Evolutionary conservation across 495 filamentous ascomycete genomes (phyloP).

Genomic region (Platismatia glauca): DNA sequence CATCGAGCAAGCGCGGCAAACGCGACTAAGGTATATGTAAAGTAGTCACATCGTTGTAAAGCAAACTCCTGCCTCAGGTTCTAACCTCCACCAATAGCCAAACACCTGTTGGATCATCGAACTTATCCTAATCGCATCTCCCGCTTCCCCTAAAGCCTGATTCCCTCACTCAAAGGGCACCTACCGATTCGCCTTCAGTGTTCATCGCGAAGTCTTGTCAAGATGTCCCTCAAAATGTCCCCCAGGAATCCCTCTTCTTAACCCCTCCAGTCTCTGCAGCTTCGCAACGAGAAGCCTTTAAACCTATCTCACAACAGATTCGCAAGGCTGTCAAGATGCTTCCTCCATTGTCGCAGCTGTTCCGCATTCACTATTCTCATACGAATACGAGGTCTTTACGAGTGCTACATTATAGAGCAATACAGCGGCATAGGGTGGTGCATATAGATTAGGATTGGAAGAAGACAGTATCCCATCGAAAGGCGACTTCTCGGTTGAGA

Average conservation of each 20-base stretch:
- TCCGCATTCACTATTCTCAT: conserved; percentile 40
- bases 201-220: not conserved
- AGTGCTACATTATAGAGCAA: conserved; percentile 23
- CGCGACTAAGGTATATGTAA: too few species aligned
- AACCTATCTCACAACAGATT: not conserved
- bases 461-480: conserved; percentile 13
- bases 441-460: conserved; percentile 14
- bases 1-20: conserved; percentile 1
- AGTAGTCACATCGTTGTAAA: too few species aligned
- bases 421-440: conserved; percentile 15
- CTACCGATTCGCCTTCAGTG: not conserved
- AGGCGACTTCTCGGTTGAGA: conserved; percentile 5
- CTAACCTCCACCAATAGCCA: not conserved
- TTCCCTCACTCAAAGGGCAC: not conserved
- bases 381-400: conserved; percentile 41
- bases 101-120: not conserved
- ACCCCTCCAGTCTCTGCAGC: not conserved
- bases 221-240: not conserved
- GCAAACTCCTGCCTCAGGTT: not conserved
- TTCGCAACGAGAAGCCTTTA: not conserved
- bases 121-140: not conserved
- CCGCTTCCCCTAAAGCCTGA: not conserved
- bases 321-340: conserved; percentile 46
- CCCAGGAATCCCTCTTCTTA: not conserved
- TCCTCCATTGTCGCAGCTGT: conserved; percentile 46